phyloP scores from a whole-genome alignment of 306 rosid genomes.

The Dicorynia guianensis region DNA sequence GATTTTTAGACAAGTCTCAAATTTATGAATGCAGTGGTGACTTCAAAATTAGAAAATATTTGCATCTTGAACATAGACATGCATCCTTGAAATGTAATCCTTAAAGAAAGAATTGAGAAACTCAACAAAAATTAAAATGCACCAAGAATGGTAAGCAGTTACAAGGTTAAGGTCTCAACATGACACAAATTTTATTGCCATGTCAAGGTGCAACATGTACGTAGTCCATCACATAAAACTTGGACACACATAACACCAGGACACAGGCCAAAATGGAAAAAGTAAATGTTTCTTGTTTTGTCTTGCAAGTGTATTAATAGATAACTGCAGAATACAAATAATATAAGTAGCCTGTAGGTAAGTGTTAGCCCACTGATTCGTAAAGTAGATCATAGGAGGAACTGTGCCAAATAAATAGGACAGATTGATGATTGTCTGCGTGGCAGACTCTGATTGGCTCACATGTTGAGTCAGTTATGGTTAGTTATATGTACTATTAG shows the following conservation, averaged over 20 bases:
- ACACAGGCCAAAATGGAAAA: conserved; percentile 13
- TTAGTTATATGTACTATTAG: no score
- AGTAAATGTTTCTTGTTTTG: conserved; percentile 12
- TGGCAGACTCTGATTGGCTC: no score
- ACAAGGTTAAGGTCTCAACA: conserved; percentile 22
- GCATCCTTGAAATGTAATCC: conserved; percentile 26
- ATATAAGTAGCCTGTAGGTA: conserved; percentile 23
- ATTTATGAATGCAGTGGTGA: conserved; percentile 23
- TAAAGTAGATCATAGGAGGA: no score
- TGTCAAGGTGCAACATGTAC: conserved; percentile 1
- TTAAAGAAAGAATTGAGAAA: conserved; percentile 12
- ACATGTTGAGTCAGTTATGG: no score
- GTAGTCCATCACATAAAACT: not conserved
- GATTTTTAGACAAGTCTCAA: conserved; percentile 1
- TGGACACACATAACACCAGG: not conserved
- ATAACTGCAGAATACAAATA: conserved; percentile 31
- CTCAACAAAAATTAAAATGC: not conserved
- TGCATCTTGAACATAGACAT: conserved; percentile 24
- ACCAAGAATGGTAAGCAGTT: conserved; percentile 7
- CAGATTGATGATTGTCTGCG: no score
- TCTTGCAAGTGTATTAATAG: not conserved
- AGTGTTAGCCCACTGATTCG: no score
- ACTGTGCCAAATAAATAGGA: no score
- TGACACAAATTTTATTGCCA: conserved; percentile 10
- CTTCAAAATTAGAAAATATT: conserved; percentile 17